Percentiles rank a stretch among this genome's conserved stretches.
Conservation (phyloP, 495 filamentous ascomycete species). For the Bombardia bombarda region DNA sequence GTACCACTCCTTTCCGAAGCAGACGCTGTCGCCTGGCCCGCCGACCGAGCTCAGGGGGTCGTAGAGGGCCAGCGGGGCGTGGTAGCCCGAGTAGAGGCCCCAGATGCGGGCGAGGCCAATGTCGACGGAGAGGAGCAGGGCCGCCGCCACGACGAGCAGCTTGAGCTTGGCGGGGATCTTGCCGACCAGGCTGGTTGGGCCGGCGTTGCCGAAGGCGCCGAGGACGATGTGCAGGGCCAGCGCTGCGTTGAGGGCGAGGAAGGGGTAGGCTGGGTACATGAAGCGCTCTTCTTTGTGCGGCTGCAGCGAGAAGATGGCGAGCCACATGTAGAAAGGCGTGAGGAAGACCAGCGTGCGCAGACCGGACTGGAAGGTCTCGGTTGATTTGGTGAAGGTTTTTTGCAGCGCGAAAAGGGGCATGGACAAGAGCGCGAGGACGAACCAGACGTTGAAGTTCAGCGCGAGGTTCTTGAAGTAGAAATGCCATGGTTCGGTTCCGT, state of each 20-base stretch:
- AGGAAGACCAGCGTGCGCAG: slow-evolving; percentile 69
- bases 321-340: slow-evolving; percentile 89
- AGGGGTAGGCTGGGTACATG: slow-evolving; percentile 95
- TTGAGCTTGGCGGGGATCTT: slow-evolving; percentile 66
- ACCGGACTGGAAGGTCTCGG: slow-evolving; percentile 36
- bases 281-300: slow-evolving; percentile 98
- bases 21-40: slow-evolving; percentile 59
- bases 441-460: slow-evolving; percentile 95
- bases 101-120: slow-evolving; percentile 62
- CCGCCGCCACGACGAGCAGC: slow-evolving; percentile 46
- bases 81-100: slow-evolving; percentile 81
- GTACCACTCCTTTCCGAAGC: slow-evolving; percentile 97
- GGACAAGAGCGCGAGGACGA: slow-evolving; percentile 69
- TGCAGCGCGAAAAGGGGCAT: slow-evolving; percentile 51
- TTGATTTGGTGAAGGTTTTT: slow-evolving; percentile 35
- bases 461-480: slow-evolving; percentile 91
- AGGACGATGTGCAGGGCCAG: slow-evolving; percentile 73
- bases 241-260: slow-evolving; percentile 87
- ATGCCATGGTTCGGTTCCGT: slow-evolving; percentile 93
- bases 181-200: slow-evolving; percentile 55
- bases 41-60: slow-evolving; percentile 39
- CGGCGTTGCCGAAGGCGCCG: slow-evolving; percentile 57
- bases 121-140: slow-evolving; percentile 49
- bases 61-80: slow-evolving; percentile 76
- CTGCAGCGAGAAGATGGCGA: slow-evolving; percentile 81